Evolutionary conservation across 2,329 filamentous ascomycete genomes (phyloP).

Genomic region (Calonectria pauciramosa): DNA sequence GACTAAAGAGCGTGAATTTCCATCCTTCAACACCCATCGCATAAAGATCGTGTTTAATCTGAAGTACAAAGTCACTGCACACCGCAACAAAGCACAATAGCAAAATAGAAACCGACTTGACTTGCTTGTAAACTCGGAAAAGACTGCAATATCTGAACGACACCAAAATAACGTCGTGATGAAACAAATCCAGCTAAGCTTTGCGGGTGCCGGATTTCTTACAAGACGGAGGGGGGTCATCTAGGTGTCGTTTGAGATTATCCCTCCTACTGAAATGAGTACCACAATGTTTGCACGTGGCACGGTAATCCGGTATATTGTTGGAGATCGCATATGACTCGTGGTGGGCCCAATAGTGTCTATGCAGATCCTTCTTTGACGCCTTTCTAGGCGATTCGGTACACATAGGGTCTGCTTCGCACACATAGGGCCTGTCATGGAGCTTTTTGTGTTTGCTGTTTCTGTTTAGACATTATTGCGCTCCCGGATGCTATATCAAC

Average conservation of each 20-base stretch:
- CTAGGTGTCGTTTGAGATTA: conserved; percentile 25
- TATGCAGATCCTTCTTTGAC: conserved; percentile 7
- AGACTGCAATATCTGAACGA: not conserved
- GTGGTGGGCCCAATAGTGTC: conserved; percentile 35
- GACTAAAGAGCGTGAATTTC: not conserved
- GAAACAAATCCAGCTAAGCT: not conserved
- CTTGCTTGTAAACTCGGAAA: not conserved
- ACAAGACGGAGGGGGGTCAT: conserved; percentile 23
- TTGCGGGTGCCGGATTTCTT: conserved; percentile 22
- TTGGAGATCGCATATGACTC: not conserved
- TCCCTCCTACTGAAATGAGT: conserved; percentile 14
- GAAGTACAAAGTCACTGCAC: not conserved
- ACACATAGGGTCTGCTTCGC: conserved; percentile 11
- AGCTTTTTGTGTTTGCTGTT: conserved; percentile 22
- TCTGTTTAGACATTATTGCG: rapidly evolving
- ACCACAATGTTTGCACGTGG: conserved; percentile 25
- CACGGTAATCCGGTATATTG: not conserved
- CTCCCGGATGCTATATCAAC: not conserved
- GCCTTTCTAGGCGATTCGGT: not conserved
- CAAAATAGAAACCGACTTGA: not conserved
- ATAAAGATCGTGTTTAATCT: not conserved
- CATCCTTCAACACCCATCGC: not conserved
- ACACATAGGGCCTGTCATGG: conserved; percentile 21
- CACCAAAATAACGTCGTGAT: not conserved
- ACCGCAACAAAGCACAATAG: not conserved